phyloP scores from a whole-genome alignment of 176 grass and related monocot genomes.

The Bothriochloa decipiens region DNA sequence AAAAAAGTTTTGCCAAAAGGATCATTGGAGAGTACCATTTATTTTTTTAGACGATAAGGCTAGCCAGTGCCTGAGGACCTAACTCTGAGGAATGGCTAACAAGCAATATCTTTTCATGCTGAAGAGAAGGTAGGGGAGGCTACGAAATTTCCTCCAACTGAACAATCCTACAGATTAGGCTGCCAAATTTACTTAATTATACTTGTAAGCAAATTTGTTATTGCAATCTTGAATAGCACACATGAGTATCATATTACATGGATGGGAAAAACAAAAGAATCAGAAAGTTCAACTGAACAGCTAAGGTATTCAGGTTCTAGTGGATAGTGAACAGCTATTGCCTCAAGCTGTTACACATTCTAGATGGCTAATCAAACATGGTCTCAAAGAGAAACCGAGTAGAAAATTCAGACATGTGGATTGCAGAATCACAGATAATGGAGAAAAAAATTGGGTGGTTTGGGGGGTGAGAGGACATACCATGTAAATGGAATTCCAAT shows the following conservation, averaged over 20 bases:
- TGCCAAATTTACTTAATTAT: background rate
- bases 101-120: background rate
- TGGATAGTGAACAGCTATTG: constrained; percentile 4
- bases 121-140: background rate
- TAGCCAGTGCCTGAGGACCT: background rate
- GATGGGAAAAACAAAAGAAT: background rate
- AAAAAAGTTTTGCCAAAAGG: background rate
- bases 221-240: background rate
- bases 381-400: constrained; percentile 15
- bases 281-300: constrained; percentile 9
- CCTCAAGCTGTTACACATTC: background rate
- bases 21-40: background rate
- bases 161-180: background rate
- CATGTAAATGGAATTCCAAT: constrained; percentile 81
- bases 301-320: background rate
- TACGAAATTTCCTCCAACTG: background rate
- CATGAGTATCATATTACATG: background rate
- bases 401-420: background rate
- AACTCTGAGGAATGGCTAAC: background rate
- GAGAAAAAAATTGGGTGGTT: background rate
- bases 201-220: background rate
- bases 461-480: constrained; percentile 38
- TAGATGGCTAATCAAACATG: background rate
- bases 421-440: background rate
- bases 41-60: background rate